Percentiles rank a stretch among this genome's conserved stretches.
These are phyloP conservation scores for Kuraishia floccosa DNA, from an alignment of 805 yeast genomes.

Conservation along the genomic window DNA sequence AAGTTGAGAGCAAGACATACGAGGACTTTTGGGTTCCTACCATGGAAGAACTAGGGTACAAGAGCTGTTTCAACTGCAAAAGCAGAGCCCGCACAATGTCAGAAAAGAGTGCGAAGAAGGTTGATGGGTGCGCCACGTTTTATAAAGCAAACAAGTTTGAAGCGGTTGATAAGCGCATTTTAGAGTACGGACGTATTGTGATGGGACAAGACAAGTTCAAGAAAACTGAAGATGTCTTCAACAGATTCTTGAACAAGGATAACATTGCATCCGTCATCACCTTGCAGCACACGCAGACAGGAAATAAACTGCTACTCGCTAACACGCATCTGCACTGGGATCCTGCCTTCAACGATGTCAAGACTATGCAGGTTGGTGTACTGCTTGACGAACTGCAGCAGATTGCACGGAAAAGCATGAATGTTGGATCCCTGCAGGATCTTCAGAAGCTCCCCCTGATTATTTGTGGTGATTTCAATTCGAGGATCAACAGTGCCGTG, in stretches of 20 bases:
- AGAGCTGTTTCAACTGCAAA: conserved; percentile 74
- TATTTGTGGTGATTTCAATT: conserved; percentile 94
- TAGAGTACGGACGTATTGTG: conserved; percentile 78
- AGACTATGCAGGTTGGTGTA: conserved; percentile 90
- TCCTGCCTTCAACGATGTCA: conserved; percentile 92
- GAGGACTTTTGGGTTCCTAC: conserved; percentile 81
- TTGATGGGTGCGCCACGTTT: conserved; percentile 98
- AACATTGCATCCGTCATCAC: conserved; percentile 75
- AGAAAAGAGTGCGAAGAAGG: conserved; percentile 71
- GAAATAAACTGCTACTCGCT: conserved; percentile 62
- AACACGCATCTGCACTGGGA: conserved; percentile 99
- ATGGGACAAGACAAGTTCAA: conserved; percentile 78
- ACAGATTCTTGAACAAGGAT: conserved; percentile 93
- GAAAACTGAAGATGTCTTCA: conserved; percentile 88
- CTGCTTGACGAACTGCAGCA: conserved; percentile 78
- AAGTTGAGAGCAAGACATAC: conserved; percentile 79
- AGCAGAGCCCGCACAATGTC: conserved; percentile 88
- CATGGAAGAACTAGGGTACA: conserved; percentile 65
- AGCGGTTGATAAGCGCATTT: conserved; percentile 54
- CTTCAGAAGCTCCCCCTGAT: conserved; percentile 60
- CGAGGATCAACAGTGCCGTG: conserved; percentile 80
- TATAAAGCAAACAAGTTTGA: conserved; percentile 61
- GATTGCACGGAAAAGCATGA: conserved; percentile 33
- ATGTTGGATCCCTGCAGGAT: conserved; percentile 30
- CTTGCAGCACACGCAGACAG: conserved; percentile 63